Evolutionary conservation across 1,139 yeast genomes (phyloP).

Genomic region (Candida pseudoviswanathii): DNA sequence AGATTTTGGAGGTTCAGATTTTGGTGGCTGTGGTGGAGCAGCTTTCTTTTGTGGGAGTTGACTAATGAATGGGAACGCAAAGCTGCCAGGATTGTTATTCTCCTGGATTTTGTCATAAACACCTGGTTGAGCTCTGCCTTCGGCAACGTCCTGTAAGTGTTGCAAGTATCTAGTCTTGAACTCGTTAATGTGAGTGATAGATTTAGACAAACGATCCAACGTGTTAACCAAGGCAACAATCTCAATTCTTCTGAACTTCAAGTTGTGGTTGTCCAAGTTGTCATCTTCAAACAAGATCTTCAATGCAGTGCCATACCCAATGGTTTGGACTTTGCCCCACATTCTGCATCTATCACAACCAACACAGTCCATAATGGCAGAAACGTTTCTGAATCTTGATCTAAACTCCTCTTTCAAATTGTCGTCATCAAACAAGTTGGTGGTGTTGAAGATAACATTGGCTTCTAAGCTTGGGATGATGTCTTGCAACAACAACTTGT

Average conservation of each 20-base stretch:
- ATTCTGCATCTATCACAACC: conserved; percentile 96
- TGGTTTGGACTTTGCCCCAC: conserved; percentile 97
- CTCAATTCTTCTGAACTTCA: conserved; percentile 75
- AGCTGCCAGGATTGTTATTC: conserved; percentile 25
- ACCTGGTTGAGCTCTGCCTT: conserved; percentile 45
- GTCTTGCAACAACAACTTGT: conserved; percentile 29
- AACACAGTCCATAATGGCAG: conserved; percentile 95
- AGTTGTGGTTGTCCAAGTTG: conserved; percentile 36
- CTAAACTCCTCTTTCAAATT: conserved; percentile 81
- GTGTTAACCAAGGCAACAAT: conserved; percentile 89
- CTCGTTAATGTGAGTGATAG: conserved; percentile 70
- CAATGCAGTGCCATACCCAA: conserved; percentile 96
- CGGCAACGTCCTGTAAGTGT: conserved; percentile 44
- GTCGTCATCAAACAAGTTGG: conserved; percentile 56
- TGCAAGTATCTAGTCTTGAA: conserved; percentile 61
- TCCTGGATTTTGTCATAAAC: conserved; percentile 38
- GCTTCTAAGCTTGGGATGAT: conserved; percentile 30
- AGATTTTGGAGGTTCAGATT: conserved; percentile 7
- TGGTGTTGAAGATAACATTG: conserved; percentile 46
- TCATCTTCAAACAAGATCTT: conserved; percentile 84
- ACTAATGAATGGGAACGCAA: conserved; percentile 42
- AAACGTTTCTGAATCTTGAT: conserved; percentile 81
- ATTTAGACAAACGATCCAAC: conserved; percentile 86
- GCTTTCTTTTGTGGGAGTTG: conserved; percentile 15
- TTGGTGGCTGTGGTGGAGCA: conserved; percentile 12